Percentiles rank a stretch among this genome's conserved stretches.
phyloP scores from a whole-genome alignment of 805 yeast genomes.

The Ogataea ramenticola region DNA sequence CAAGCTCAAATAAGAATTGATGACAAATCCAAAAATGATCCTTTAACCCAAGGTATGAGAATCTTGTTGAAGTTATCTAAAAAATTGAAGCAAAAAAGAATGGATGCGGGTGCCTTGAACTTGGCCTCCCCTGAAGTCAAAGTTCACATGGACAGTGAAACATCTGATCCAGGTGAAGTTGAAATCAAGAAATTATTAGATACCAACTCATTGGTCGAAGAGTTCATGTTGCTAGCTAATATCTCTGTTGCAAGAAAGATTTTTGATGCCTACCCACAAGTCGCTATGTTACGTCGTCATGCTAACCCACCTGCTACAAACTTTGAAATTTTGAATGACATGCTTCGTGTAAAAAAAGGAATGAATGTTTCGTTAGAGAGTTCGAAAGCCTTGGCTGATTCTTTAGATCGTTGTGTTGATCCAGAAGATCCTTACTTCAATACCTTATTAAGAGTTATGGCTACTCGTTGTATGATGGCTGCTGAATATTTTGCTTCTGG shows the following conservation, averaged over 20 bases:
- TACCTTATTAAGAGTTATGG: slow-evolving; percentile 90
- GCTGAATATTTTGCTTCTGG: slow-evolving; percentile 97
- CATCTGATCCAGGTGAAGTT: slow-evolving; percentile 93
- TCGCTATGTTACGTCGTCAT: slow-evolving; percentile 97
- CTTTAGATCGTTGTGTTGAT: slow-evolving; percentile 83
- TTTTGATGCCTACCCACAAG: slow-evolving; percentile 90
- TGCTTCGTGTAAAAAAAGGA: slow-evolving; percentile 74
- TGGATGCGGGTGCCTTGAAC: slow-evolving; percentile 94
- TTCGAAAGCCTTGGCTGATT: slow-evolving; percentile 88
- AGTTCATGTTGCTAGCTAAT: slow-evolving; percentile 95
- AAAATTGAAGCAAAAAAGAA: slow-evolving; percentile 73
- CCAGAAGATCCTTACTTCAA: slow-evolving; percentile 83
- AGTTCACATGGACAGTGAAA: slow-evolving; percentile 94
- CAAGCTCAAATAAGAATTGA: slow-evolving; percentile 90
- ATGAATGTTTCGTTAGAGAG: slow-evolving; percentile 73
- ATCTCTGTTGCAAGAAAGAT: slow-evolving; percentile 93
- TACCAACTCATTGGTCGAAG: slow-evolving; percentile 95
- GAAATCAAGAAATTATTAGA: slow-evolving; percentile 83
- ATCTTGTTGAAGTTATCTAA: slow-evolving; percentile 73
- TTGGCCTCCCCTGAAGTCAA: slow-evolving; percentile 97
- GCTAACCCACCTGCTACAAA: slow-evolving; percentile 95
- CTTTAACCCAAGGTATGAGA: slow-evolving; percentile 84
- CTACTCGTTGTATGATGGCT: slow-evolving; percentile 98
- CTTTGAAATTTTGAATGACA: slow-evolving; percentile 83
- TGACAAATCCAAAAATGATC: slow-evolving; percentile 68